Evolutionary conservation across 2,329 filamentous ascomycete genomes (phyloP), one percentile per base, ranked within the genome.

Genomic region (Fusarium sp.): DNA sequence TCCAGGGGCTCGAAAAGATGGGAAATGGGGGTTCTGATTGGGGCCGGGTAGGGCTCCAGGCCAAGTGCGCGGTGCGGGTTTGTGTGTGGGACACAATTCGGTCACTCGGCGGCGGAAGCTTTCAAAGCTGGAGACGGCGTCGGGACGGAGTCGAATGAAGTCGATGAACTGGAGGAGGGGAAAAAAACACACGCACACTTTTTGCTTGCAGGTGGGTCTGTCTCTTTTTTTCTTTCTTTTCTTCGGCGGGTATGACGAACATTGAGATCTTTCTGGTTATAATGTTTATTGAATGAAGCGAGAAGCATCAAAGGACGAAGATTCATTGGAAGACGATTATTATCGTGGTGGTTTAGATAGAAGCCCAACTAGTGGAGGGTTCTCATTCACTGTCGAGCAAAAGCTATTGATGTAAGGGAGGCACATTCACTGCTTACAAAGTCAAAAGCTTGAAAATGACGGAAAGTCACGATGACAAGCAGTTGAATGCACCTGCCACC

Each of bases 31-130:
- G 41, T 41, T 68, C 59, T 76, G 74, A 76, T 76, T 76, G 74
- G 74, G 65, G 54, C 68, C 62, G 69, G 61, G 55, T 75, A 76
- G 74, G 74, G 74, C 72, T 76, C 65, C 68, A 58, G 61, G 58
- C 25, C 58, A 41, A 52, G 61, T 62, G 33, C 33, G 38, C 57
- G 61, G 58, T 38, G 59, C 62, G 57, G 70, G 65, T 53, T 73
- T 50, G 50, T 65, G 55, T 68, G 74, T 75, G 73, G 73, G 73
- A 76, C 74, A 54, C 61, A 62, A 61, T 64, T 74, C 71, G 64
- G 60, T 61, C 65, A 52, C 56, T 75, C 71, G 56, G 71, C 57
- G 60, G 71, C 59, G 71, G 71, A 56, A 71, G 53, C 39, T 27
- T 35, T 56, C 53, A 49, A 35, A 56, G 63, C 42, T 71, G 71